Evolutionary conservation across 768 basidiomycete species (phyloP), one percentile per base, ranked within the genome.

Genomic region (Phylloporus arenicola): DNA sequence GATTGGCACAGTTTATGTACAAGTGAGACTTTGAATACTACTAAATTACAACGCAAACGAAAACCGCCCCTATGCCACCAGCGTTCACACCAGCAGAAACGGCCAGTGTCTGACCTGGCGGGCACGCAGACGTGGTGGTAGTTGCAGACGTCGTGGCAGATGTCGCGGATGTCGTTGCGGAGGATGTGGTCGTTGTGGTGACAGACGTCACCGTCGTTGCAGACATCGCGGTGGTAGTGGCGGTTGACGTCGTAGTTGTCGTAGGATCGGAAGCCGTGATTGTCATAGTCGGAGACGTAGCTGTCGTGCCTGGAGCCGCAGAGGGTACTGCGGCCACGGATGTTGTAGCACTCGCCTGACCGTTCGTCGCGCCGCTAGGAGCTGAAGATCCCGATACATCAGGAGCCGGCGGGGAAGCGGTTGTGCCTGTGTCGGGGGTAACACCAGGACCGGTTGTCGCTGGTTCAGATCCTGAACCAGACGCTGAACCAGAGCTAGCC

Each of bases 21-120:
- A 63, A 31, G 31, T 50, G 7, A 0, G 30, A 31, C 24, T 24
- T 22, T 19, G 7, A 19, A 29, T 27, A 24, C n/a, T n/a, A n/a
- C 38, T 45, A 51, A 20, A 54, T 12, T 17, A 42, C 39, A 17
- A 63, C 52, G 17, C 62, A 64, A 33, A 64, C 35, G 14, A 14
- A 7, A 4, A 17, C 54, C 6, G 25, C 13, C 34, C 12, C 39
- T 22, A 45, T 20, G 27, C 10, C 30, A 19, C 38, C 24, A 3
- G 34, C 33, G 3, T 27, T n/a, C 40, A 43, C 17, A 14, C 43
- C 43, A 19, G 34, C 52, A 0, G 17, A n/a, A n/a, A 30, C 49
- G 5, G 50, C 41, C 19, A 31, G 31, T 7, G 14, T 61, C 42
- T 48, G 27, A 27, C 62, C 59, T 20, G 59, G 10, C 37, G 59